These are phyloP conservation scores for Boletus rubescentipes DNA, from an alignment of 768 basidiomycete species.

Conservation along the genomic window DNA sequence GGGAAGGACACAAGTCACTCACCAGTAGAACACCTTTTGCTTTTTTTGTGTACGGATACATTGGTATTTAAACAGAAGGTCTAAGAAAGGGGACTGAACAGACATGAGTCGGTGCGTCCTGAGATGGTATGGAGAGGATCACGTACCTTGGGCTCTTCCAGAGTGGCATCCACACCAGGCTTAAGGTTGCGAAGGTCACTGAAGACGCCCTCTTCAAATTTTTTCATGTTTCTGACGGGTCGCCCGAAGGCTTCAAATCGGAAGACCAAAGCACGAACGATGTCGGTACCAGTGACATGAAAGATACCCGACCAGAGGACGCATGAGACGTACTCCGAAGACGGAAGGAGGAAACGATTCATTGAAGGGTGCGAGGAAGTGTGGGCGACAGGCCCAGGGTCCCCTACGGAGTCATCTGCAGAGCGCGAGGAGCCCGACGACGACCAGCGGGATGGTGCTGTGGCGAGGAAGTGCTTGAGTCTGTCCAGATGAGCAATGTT, in stretches of 20 bases:
- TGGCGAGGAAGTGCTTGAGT: constrained; percentile 87
- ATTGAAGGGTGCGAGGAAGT: constrained; percentile 71
- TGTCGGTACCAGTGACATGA: constrained; percentile 96
- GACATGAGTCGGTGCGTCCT: background rate
- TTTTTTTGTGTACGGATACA: constrained; percentile 98
- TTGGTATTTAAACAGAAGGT: constrained; percentile 92
- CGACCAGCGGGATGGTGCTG: constrained; percentile 76
- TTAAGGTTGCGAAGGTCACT: constrained; percentile 91
- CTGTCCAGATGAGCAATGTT: constrained; percentile 72
- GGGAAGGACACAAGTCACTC: constrained; percentile 25
- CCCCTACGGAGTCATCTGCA: constrained; percentile 12
- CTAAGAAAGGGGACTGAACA: constrained; percentile 82
- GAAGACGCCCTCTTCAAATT: constrained; percentile 97
- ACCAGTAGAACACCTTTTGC: constrained; percentile 99
- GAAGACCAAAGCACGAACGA: constrained; percentile 92
- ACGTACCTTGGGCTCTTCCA: constrained; percentile 94
- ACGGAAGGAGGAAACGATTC: constrained; percentile 84
- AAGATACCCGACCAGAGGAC: constrained; percentile 90
- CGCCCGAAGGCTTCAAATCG: constrained; percentile 91
- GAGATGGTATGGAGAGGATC: background rate
- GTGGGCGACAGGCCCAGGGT: constrained; percentile 34
- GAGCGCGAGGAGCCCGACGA: constrained; percentile 33
- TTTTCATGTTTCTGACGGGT: constrained; percentile 91
- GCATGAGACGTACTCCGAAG: constrained; percentile 86
- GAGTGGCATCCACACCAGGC: constrained; percentile 86